phyloP scores from a whole-genome alignment of 1,284 basidiomycete species.

The Ustanciosporium gigantosporum region DNA sequence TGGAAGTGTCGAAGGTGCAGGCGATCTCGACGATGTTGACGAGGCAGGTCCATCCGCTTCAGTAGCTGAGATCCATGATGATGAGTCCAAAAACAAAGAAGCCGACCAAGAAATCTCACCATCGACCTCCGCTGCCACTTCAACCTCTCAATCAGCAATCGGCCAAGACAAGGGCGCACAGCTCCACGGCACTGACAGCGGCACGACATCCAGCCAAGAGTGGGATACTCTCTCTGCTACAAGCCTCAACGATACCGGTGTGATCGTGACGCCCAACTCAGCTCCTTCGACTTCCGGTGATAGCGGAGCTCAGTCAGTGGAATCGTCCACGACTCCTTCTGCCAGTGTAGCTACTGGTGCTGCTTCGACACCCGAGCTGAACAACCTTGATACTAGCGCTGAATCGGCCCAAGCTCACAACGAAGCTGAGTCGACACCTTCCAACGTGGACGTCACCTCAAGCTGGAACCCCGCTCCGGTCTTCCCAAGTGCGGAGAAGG shows the following conservation, averaged over 20 bases:
- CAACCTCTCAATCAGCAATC: constrained; percentile 1
- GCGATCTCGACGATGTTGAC: constrained; percentile 44
- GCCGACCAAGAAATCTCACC: constrained; percentile 8
- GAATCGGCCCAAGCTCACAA: background rate
- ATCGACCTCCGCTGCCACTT: constrained; percentile 10
- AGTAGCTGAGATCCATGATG: background rate
- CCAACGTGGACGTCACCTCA: constrained; percentile 2
- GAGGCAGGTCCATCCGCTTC: constrained; percentile 22
- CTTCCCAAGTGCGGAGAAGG: background rate
- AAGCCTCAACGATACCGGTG: constrained; percentile 37
- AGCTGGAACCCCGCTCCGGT: constrained; percentile 13
- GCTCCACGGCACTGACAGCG: constrained; percentile 29
- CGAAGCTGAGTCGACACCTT: background rate
- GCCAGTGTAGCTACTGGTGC: constrained; percentile 1
- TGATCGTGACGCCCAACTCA: constrained; percentile 24
- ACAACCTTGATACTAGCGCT: constrained; percentile 22
- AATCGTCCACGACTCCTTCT: constrained; percentile 4
- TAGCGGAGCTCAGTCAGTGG: background rate
- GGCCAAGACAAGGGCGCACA: background rate
- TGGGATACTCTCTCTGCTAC: constrained; percentile 44
- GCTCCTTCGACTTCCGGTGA: constrained; percentile 6
- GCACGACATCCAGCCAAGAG: constrained; percentile 49
- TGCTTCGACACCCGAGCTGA: constrained; percentile 1
- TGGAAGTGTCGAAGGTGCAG: constrained; percentile 23
- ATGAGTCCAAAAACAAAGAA: constrained; percentile 3